phyloP scores from a whole-genome alignment of 352 stramenopile species.

The Peronospora tabacina region DNA sequence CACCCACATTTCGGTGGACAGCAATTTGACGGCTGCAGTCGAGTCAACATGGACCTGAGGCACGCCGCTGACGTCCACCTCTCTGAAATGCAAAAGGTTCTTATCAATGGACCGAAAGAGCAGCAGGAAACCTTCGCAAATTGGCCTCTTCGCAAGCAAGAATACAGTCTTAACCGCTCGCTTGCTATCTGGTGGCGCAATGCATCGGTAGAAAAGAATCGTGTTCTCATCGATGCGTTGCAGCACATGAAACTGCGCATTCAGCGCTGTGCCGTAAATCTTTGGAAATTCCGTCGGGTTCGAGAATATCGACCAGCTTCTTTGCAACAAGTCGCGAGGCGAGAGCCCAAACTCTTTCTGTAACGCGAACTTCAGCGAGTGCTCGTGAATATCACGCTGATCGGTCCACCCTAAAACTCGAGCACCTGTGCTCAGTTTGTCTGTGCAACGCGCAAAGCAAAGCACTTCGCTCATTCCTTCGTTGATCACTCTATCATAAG shows the following conservation, averaged over 20 bases:
- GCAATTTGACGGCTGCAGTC: constrained; percentile 1
- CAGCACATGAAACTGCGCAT: constrained; percentile 40
- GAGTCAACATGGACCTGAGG: constrained; percentile 6
- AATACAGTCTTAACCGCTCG: constrained; percentile 50
- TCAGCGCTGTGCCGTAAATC: constrained; percentile 40
- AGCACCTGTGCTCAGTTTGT: constrained; percentile 42
- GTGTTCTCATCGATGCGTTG: constrained; percentile 48
- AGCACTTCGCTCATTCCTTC: constrained; percentile 43
- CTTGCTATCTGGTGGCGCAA: constrained; percentile 25
- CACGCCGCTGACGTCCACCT: constrained; percentile 25
- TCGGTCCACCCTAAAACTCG: constrained; percentile 60
- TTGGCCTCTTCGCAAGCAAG: constrained; percentile 45
- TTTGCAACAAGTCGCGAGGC: constrained; percentile 35
- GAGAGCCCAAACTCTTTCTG: constrained; percentile 46
- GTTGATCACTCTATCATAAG: constrained; percentile 43
- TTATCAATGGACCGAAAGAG: constrained; percentile 56
- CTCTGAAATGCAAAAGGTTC: constrained; percentile 39
- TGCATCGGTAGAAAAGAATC: constrained; percentile 49
- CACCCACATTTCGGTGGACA: constrained; percentile 37
- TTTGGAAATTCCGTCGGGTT: constrained; percentile 35
- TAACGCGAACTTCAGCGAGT: constrained; percentile 51
- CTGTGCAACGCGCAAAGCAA: constrained; percentile 31
- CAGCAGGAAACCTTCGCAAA: constrained; percentile 51
- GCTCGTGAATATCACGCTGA: constrained; percentile 38
- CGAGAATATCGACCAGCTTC: constrained; percentile 56